A percentile compares a stretch with the other conserved stretches of the same genome.
Evolutionary conservation across 164 flowering plant genomes (phyloP).

Genomic region (Dillenia suffruticosa): DNA sequence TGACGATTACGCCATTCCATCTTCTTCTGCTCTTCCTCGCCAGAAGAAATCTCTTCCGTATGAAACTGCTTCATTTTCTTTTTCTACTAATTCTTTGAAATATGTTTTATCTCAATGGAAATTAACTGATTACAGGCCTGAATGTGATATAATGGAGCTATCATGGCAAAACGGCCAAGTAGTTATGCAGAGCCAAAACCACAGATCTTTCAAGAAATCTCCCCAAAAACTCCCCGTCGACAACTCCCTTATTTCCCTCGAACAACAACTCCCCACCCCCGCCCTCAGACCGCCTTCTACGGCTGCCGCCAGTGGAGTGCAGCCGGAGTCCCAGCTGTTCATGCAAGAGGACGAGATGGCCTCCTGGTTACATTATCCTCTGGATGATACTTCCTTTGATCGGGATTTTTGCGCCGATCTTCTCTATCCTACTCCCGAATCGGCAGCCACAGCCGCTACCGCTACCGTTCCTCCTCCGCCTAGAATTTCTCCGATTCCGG

Average conservation of each 20-base stretch:
- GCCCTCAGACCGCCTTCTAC: slow-evolving; percentile 16
- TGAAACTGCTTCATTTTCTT: neutral
- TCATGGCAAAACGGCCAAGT: slow-evolving; percentile 82
- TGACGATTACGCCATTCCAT: slow-evolving; percentile 32
- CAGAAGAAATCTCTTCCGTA: slow-evolving; percentile 22
- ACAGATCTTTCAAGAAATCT: slow-evolving; percentile 30
- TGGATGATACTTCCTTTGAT: slow-evolving; percentile 37
- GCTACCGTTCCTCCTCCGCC: slow-evolving; percentile 8
- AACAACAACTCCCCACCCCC: slow-evolving; percentile 2
- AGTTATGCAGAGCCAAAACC: slow-evolving; percentile 59
- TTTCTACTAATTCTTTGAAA: neutral
- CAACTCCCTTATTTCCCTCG: slow-evolving; percentile 15
- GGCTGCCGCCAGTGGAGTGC: slow-evolving; percentile 6
- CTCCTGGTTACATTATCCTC: slow-evolving; percentile 78
- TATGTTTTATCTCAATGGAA: neutral
- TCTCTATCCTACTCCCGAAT: slow-evolving; percentile 15
- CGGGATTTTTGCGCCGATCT: slow-evolving; percentile 46
- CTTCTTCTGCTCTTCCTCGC: slow-evolving; percentile 22
- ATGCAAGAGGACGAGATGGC: slow-evolving; percentile 96
- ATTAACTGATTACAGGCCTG: slow-evolving; percentile 26
- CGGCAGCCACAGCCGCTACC: slow-evolving; percentile 3
- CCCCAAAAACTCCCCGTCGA: slow-evolving; percentile 8
- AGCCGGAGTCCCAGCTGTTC: slow-evolving; percentile 32
- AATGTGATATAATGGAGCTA: slow-evolving; percentile 75
- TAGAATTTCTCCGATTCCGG: slow-evolving; percentile 6